Conservation (phyloP, 2,329 filamentous ascomycete species). For the Knoxdaviesia capensis region DNA sequence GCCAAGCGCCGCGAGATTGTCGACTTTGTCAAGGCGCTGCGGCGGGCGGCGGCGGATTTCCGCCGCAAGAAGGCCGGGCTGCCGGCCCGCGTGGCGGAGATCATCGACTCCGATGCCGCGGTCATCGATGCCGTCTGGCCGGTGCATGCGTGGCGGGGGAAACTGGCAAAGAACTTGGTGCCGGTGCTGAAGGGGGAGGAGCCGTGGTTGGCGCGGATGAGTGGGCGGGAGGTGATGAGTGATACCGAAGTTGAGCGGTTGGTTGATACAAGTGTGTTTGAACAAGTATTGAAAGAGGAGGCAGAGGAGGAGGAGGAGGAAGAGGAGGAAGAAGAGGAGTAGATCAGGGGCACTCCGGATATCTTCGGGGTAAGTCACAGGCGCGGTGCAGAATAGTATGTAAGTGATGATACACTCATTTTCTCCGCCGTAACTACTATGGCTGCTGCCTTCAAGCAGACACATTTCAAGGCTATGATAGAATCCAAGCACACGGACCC, state of each 20-base stretch:
- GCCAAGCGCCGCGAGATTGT: constrained; percentile 3
- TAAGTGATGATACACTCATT: too few relatives aligned
- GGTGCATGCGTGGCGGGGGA: constrained; percentile 3
- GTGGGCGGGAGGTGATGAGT: neutral
- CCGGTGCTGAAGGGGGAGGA: constrained; percentile 4
- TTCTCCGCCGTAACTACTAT: too few relatives aligned
- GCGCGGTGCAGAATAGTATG: too few relatives aligned
- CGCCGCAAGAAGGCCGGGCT: constrained; percentile 1
- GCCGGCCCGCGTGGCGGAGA: constrained; percentile 1
- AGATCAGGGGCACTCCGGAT: too few relatives aligned
- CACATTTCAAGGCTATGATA: too few relatives aligned
- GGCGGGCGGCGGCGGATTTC: constrained; percentile 1
- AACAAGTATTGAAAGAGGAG: neutral
- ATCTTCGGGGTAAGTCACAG: too few relatives aligned
- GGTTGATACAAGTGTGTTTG: constrained; percentile 3
- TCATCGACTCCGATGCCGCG: constrained; percentile 1
- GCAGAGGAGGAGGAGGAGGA: too few relatives aligned
- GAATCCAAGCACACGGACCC: too few relatives aligned
- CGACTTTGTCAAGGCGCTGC: constrained; percentile 4
- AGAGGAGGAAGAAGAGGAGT: too few relatives aligned
- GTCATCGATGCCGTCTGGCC: constrained; percentile 2
- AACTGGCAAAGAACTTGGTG: constrained; percentile 2
- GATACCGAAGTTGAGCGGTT: constrained; percentile 2
- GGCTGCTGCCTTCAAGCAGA: too few relatives aligned
- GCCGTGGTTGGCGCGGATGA: constrained; percentile 1